Evolutionary conservation across 495 filamentous ascomycete genomes (phyloP).

Genomic region (Neurospora hispaniola): DNA sequence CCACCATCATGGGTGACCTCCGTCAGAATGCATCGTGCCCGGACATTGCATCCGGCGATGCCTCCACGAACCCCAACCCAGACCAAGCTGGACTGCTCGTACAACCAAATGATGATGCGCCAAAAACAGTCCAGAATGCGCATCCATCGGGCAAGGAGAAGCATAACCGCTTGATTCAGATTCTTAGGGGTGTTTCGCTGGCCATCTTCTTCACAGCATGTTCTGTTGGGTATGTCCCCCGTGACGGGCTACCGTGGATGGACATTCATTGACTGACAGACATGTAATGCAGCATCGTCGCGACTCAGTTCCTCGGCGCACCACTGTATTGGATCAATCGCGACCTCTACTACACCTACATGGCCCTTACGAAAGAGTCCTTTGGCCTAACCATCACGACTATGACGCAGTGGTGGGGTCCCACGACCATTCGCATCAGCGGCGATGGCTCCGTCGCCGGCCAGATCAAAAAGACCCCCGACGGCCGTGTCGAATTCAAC

Average conservation of each 20-base stretch:
- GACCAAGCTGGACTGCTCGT: neutral
- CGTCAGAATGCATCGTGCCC: neutral
- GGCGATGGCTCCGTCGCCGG: slow-evolving; percentile 63
- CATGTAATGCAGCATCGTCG: slow-evolving; percentile 39
- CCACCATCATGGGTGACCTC: neutral
- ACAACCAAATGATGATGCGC: neutral
- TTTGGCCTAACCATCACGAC: slow-evolving; percentile 66
- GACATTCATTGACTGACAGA: neutral
- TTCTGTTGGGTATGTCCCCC: slow-evolving; percentile 30
- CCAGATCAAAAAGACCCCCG: slow-evolving; percentile 50
- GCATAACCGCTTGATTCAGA: slow-evolving; percentile 54
- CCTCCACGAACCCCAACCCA: neutral
- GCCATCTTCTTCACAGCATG: slow-evolving; percentile 54
- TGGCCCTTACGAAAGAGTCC: slow-evolving; percentile 64
- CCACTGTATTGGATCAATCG: slow-evolving; percentile 61
- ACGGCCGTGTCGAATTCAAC: slow-evolving; percentile 58
- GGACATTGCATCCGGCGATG: neutral
- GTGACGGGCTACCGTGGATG: slow-evolving; percentile 3
- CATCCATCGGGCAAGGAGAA: slow-evolving; percentile 58
- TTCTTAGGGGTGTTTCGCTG: slow-evolving; percentile 53
- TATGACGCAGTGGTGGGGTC: slow-evolving; percentile 74
- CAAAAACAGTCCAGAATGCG: neutral
- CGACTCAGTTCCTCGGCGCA: slow-evolving; percentile 55
- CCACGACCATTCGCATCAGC: slow-evolving; percentile 63
- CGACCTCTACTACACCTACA: slow-evolving; percentile 65